Conservation (phyloP, 2,329 filamentous ascomycete genomes). For the Hypoxylon sp. region DNA sequence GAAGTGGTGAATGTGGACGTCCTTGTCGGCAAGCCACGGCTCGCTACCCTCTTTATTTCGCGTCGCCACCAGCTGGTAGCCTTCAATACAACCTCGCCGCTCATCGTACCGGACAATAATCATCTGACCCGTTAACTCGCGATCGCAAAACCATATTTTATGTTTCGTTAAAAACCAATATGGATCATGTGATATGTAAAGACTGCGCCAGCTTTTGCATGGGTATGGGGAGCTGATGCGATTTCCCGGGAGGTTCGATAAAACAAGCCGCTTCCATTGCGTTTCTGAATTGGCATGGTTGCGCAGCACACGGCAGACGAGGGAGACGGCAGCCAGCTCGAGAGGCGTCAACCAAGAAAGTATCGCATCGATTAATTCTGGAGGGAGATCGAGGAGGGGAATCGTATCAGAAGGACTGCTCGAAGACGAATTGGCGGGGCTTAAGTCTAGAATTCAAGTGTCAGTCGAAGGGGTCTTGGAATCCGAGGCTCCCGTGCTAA, state of each 20-base stretch:
- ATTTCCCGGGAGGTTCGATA: constrained; percentile 74
- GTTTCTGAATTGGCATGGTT: constrained; percentile 74
- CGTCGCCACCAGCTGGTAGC: constrained; percentile 80
- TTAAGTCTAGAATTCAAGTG: constrained; percentile 30
- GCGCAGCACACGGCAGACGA: constrained; percentile 73
- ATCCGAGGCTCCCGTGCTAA: constrained; percentile 15
- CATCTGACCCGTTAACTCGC: constrained; percentile 79
- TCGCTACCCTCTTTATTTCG: constrained; percentile 68
- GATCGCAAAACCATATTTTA: constrained; percentile 90
- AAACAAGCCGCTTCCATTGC: constrained; percentile 80
- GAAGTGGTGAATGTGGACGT: constrained; percentile 81
- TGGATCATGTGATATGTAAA: constrained; percentile 82
- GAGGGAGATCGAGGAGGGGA: constrained; percentile 72
- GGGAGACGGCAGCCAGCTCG: constrained; percentile 73
- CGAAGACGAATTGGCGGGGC: constrained; percentile 25
- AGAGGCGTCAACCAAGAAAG: constrained; percentile 74
- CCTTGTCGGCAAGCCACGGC: constrained; percentile 74
- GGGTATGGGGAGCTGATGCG: constrained; percentile 69
- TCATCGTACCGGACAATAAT: constrained; percentile 84
- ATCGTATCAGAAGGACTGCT: constrained; percentile 10
- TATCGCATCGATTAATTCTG: constrained; percentile 82
- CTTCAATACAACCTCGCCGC: constrained; percentile 81
- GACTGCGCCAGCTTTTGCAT: constrained; percentile 74
- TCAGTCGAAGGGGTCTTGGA: constrained; percentile 27
- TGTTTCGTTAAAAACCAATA: constrained; percentile 87